phyloP scores from a whole-genome alignment of 257 asterid genomes.

The Hygrophila difformis region DNA sequence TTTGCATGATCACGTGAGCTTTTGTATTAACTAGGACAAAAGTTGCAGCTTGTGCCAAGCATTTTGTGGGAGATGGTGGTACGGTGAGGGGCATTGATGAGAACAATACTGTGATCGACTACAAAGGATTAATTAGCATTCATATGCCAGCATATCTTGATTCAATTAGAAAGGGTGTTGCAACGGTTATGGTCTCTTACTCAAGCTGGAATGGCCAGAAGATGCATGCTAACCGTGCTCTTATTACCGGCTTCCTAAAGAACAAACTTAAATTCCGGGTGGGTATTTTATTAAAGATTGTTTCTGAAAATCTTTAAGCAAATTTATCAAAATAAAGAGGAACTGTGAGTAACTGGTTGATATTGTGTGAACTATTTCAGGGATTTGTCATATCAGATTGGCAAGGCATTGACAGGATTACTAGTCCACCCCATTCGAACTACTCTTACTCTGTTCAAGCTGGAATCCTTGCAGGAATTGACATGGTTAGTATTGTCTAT shows the following conservation, averaged over 20 bases:
- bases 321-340: background rate
- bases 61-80: conserved; percentile 78
- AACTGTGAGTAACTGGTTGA: background rate
- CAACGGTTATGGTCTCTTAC: conserved; percentile 67
- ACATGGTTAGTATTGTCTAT: conserved; percentile 49
- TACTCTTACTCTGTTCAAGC: conserved; percentile 80
- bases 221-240: conserved; percentile 47
- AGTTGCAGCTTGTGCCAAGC: conserved; percentile 67
- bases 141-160: conserved; percentile 68
- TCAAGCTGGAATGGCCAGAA: conserved; percentile 58
- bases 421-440: conserved; percentile 63
- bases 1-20: background rate
- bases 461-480: conserved; percentile 73
- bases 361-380: conserved; percentile 29
- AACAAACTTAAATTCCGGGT: conserved; percentile 60
- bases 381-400: conserved; percentile 88
- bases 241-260: conserved; percentile 50
- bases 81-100: conserved; percentile 48
- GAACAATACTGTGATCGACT: conserved; percentile 44
- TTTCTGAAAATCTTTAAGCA: background rate
- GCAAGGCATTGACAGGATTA: conserved; percentile 75
- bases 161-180: conserved; percentile 50
- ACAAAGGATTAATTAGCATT: conserved; percentile 33
- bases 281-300: conserved; percentile 4
- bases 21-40: conserved; percentile 32